phyloP scores from a whole-genome alignment of 768 basidiomycete species.

The Gloeopeniophorella convolvens region DNA sequence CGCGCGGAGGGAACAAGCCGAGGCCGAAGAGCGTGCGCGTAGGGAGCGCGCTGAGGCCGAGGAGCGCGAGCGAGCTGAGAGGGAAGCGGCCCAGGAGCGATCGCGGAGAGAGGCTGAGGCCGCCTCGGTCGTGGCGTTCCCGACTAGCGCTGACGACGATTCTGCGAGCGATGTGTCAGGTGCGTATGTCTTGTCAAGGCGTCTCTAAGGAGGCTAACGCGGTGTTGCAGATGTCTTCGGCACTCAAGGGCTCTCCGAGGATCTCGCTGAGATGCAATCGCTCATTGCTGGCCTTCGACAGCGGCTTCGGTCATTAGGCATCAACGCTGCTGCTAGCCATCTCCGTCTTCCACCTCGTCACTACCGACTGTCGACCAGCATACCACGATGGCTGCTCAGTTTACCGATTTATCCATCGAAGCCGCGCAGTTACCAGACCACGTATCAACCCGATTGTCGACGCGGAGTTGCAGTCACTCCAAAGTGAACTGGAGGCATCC shows the following conservation, averaged over 20 bases:
- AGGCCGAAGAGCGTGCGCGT: conserved; percentile 17
- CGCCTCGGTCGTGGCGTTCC: neutral
- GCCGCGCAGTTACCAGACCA: no score
- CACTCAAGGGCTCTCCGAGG: conserved; percentile 17
- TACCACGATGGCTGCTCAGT: conserved; percentile 39
- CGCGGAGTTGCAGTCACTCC: conserved; percentile 57
- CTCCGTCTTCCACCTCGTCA: conserved; percentile 27
- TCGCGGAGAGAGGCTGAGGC: neutral
- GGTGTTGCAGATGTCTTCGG: conserved; percentile 3
- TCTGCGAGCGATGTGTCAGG: neutral
- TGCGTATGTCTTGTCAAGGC: neutral
- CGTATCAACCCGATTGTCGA: no score
- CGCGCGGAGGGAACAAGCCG: conserved; percentile 17
- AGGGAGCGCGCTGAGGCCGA: neutral
- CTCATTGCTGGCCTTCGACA: conserved; percentile 50
- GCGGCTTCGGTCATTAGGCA: conserved; percentile 52
- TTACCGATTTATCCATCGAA: conserved; percentile 43
- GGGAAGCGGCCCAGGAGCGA: neutral
- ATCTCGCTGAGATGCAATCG: conserved; percentile 40
- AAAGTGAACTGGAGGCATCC: conserved; percentile 49
- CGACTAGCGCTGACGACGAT: neutral
- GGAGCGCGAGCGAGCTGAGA: neutral
- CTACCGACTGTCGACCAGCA: conserved; percentile 49
- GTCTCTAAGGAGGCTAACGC: neutral
- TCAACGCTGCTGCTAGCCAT: conserved; percentile 49